Conservation (phyloP, 169 alveolate genomes). For the Plasmodium blacklocki region DNA sequence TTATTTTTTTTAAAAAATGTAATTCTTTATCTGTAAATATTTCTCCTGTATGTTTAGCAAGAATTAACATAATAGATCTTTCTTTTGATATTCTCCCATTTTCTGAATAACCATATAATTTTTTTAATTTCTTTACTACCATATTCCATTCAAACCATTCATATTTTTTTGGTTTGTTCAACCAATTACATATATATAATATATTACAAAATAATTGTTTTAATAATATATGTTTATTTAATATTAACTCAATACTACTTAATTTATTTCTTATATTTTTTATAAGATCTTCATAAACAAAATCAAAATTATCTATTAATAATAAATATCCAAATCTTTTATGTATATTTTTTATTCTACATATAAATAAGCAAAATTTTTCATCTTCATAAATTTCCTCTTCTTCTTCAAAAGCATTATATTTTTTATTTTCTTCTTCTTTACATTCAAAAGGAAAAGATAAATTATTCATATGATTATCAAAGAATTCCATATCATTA, state of each 20-base stretch:
- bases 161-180: constrained; percentile 47
- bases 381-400: constrained; percentile 54
- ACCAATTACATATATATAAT: constrained; percentile 66
- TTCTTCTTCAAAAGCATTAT: not conserved
- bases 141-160: constrained; percentile 73
- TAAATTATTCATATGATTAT: not conserved
- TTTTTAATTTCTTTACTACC: constrained; percentile 36
- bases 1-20: constrained; percentile 40
- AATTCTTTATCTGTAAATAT: constrained; percentile 73
- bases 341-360: constrained; percentile 50
- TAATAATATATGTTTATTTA: constrained; percentile 32
- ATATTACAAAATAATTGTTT: constrained; percentile 72
- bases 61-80: constrained; percentile 47
- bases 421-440: not conserved
- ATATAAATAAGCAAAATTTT: constrained; percentile 58
- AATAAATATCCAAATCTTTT: constrained; percentile 52
- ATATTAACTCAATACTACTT: constrained; percentile 43
- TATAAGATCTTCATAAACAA: constrained; percentile 53
- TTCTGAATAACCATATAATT: constrained; percentile 64
- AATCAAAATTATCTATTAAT: constrained; percentile 62
- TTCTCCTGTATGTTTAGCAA: constrained; percentile 75
- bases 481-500: not conserved
- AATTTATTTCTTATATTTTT: constrained; percentile 56
- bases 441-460: not conserved
- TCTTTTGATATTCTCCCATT: constrained; percentile 75